Base-by-base conservation (phyloP, 257 asterid genomes). In the Avicennia marina region DNA sequence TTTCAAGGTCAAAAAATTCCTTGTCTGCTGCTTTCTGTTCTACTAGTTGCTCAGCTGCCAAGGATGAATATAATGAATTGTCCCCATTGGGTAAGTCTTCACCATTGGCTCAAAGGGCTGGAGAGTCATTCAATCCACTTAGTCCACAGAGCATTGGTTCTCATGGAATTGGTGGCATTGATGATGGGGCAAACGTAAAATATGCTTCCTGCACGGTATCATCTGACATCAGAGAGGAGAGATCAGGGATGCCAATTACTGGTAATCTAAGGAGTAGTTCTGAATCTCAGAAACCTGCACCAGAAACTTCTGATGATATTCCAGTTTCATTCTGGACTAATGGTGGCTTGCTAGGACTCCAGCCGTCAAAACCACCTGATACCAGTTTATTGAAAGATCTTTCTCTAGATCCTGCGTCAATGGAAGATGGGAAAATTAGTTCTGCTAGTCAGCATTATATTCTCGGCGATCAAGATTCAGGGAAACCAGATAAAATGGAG, bases 301-400 rank as follows among this genome's bases (percentile, higher is more conserved):
- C 86, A 48, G 89, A 73, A 71, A 80, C 68, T 66, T 66, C 89
- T 50, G 69, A 66, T 56, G 70, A 49, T 56, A 42, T 68, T 64
- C 48, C 95, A 54, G 77, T 73, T 60, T 71, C 78, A 44, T 80
- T 89, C 73, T 93, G 99, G 99, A 93, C 99, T 53, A 93, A 93
- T 66, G 99, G 99, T 70, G 78, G 94, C 63, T 76, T 93, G 79
- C 87, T 93, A 9, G 99, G 99, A 57, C 94, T 93, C 40, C 81
- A 80, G 81, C 99, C 99, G 11, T 89, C 97, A 64, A 93, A 89
- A 71, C 99, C 99, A 20, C 97, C 89, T 2, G 97, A 81, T 73
- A 78, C 11, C 72, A 76, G 83, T 65, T 43, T 59, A 33, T 48
- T 31, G 27, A 78, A 74, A 34, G 68, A 66, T 25, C 44, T 13